Evolutionary conservation across 1,284 basidiomycete species (phyloP).

Genomic region (Agroathelia rolfsii): DNA sequence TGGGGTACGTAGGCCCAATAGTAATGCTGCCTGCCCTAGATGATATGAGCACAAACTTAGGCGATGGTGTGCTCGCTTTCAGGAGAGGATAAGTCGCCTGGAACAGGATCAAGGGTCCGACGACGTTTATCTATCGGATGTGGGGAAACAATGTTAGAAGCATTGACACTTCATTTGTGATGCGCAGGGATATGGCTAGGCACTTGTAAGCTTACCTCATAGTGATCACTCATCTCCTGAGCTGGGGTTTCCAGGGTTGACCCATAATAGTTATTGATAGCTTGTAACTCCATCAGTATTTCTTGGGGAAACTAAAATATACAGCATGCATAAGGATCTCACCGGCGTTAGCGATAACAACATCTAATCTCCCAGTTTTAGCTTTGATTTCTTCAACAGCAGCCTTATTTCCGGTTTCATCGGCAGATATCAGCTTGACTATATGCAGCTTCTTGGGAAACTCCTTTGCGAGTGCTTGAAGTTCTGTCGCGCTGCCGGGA

Average conservation of each 20-base stretch:
- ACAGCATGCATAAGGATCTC: background rate
- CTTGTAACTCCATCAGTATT: background rate
- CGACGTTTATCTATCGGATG: background rate
- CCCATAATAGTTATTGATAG: background rate
- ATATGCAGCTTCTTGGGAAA: background rate
- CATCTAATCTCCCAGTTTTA: background rate
- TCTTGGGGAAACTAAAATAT: background rate
- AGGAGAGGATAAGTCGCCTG: constrained; percentile 1
- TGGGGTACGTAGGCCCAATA: background rate
- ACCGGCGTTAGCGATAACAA: constrained; percentile 6
- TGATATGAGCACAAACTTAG: background rate
- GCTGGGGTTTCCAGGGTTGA: background rate
- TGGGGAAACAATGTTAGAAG: background rate
- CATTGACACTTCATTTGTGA: no score
- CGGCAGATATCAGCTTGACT: background rate
- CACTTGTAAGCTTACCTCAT: background rate
- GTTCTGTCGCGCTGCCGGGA: background rate
- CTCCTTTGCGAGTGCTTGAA: background rate
- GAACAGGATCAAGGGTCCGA: constrained; percentile 1
- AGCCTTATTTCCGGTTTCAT: background rate
- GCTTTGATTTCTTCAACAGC: constrained; percentile 4
- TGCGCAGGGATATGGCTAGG: no score
- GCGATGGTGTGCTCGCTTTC: constrained; percentile 1
- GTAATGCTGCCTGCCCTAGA: background rate
- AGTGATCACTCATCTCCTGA: background rate